Percentiles rank a stretch among this genome's conserved stretches.
These are phyloP conservation scores for Musa itinerans DNA, from an alignment of 176 grass and related monocot species.

Conservation along the genomic window DNA sequence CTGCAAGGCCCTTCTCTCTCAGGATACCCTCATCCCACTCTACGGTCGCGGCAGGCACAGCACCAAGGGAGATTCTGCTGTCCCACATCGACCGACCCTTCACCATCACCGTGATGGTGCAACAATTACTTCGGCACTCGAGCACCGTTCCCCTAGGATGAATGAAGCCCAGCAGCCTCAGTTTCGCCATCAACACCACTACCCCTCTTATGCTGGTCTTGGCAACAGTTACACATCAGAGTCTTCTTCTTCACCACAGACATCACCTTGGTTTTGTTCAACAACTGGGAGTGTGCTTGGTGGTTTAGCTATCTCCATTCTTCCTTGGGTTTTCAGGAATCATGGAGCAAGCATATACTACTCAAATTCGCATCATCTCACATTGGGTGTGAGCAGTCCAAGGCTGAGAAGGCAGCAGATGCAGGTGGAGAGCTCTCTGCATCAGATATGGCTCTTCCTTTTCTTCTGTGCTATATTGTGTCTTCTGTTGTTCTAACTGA, in stretches of 20 bases:
- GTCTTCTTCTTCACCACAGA: neutral
- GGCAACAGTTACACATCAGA: slow-evolving; percentile 6
- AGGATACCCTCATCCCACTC: slow-evolving; percentile 11
- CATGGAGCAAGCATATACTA: slow-evolving; percentile 20
- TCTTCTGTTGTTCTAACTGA: slow-evolving; percentile 55
- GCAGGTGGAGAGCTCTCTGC: slow-evolving; percentile 55
- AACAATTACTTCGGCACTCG: too few relatives aligned
- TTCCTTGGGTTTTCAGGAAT: slow-evolving; percentile 35
- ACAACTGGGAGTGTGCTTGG: slow-evolving; percentile 42
- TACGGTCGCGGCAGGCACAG: slow-evolving; percentile 4
- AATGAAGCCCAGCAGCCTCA: neutral
- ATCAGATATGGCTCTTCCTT: slow-evolving; percentile 74
- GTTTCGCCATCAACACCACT: neutral
- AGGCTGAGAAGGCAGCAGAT: slow-evolving; percentile 48
- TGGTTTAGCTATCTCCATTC: slow-evolving; percentile 37
- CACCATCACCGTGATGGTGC: neutral
- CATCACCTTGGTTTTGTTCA: slow-evolving; percentile 13
- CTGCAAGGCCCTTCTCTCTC: slow-evolving; percentile 10
- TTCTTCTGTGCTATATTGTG: slow-evolving; percentile 48
- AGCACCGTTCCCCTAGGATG: neutral
- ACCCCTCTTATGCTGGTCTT: neutral
- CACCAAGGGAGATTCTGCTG: neutral
- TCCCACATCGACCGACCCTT: slow-evolving; percentile 39
- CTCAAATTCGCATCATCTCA: slow-evolving; percentile 18
- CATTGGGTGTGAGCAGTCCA: slow-evolving; percentile 17